Percentiles rank a stretch among this genome's conserved stretches.
These are phyloP conservation scores for Alternaria novae-zelandiae DNA, from an alignment of 2,329 filamentous ascomycete genomes.

Conservation along the genomic window DNA sequence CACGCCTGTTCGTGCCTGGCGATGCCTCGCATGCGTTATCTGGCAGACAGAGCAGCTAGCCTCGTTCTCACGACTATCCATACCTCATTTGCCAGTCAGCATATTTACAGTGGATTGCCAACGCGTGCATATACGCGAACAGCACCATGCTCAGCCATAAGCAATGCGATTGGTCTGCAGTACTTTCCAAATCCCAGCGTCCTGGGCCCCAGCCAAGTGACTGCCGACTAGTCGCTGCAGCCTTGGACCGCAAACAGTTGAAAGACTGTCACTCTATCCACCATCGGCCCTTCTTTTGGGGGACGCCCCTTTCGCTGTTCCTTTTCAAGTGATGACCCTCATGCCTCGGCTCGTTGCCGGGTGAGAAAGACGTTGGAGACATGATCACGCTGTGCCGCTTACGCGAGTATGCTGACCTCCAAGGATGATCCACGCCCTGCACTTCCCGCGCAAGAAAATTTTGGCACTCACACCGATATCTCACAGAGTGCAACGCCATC, in stretches of 20 bases:
- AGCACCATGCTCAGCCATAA: not conserved
- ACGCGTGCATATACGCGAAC: slow-evolving; percentile 1
- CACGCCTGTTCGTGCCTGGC: not conserved
- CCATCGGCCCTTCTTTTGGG: slow-evolving; percentile 4
- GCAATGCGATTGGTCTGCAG: not conserved
- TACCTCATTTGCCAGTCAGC: not conserved
- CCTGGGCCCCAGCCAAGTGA: not conserved
- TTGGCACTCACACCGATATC: not conserved
- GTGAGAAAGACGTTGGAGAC: not conserved
- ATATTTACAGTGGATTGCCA: not conserved
- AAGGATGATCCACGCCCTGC: slow-evolving; percentile 1
- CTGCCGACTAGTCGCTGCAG: not conserved
- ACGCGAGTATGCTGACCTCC: not conserved
- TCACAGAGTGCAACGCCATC: not conserved
- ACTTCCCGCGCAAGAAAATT: not conserved
- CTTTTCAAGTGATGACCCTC: not conserved
- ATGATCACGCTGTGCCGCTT: not conserved
- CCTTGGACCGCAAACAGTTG: not conserved
- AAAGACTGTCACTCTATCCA: not conserved
- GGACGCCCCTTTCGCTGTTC: not conserved
- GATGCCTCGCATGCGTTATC: not conserved
- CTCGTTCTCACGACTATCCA: not conserved
- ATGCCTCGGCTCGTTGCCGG: slow-evolving; percentile 3
- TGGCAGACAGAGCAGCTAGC: not conserved
- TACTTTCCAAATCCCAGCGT: not conserved